Percentiles rank a stretch among this genome's conserved stretches.
Evolutionary conservation across 345 rosid genomes (phyloP).

Genomic region (Citrus australasica): DNA sequence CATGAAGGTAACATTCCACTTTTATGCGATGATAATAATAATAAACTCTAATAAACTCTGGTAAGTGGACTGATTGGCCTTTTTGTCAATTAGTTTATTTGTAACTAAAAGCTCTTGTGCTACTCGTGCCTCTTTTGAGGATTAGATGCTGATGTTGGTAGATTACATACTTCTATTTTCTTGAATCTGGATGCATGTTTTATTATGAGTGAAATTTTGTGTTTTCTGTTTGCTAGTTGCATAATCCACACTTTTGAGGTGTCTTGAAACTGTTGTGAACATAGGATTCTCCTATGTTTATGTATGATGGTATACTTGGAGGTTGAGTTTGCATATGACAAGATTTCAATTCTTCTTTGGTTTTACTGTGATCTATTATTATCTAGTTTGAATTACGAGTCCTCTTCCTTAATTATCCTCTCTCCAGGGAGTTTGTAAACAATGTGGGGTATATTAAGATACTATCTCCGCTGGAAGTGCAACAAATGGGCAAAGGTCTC

Average conservation of each 20-base stretch:
- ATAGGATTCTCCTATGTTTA: neutral
- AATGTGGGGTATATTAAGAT: slow-evolving; percentile 46
- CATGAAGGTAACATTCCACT: neutral
- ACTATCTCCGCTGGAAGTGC: slow-evolving; percentile 42
- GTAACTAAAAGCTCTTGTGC: neutral
- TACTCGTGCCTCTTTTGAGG: neutral
- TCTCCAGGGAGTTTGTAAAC: slow-evolving; percentile 41
- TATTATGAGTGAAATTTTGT: neutral
- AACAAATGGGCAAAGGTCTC: slow-evolving; percentile 36
- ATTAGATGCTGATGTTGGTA: neutral
- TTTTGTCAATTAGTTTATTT: neutral
- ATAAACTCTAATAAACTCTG: neutral
- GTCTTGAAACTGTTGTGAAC: neutral
- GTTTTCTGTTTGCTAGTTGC: neutral
- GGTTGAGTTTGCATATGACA: neutral
- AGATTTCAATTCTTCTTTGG: neutral
- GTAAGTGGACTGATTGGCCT: neutral
- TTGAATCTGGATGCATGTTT: neutral
- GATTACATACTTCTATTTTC: neutral
- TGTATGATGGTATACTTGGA: neutral
- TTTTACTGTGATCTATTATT: neutral
- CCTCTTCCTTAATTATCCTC: neutral
- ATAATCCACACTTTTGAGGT: neutral
- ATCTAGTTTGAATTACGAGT: neutral
- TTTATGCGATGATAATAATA: neutral